Evolutionary conservation across 495 filamentous ascomycete genomes (phyloP).

Genomic region (Neurospora discreta): DNA sequence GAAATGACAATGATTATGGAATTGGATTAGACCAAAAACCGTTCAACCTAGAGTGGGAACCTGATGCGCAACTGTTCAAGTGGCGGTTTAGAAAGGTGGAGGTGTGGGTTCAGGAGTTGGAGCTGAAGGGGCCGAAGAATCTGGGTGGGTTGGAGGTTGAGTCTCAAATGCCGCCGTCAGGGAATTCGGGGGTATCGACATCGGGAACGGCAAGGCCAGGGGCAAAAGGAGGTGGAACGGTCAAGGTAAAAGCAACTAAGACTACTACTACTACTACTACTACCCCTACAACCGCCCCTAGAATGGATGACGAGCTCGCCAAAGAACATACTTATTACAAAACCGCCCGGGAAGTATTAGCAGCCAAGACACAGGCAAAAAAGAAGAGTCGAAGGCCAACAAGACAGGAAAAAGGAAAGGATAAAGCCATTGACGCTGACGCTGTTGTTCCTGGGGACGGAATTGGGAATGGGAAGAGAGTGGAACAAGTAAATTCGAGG

Average conservation of each 20-base stretch:
- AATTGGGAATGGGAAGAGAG: not conserved
- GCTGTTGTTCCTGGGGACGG: not conserved
- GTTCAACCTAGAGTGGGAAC: conserved; percentile 2
- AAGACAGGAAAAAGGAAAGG: not conserved
- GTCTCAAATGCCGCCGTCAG: not conserved
- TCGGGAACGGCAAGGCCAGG: too few species aligned
- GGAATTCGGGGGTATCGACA: too few species aligned
- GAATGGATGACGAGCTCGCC: not conserved
- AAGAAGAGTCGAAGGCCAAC: not conserved
- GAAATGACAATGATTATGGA: not conserved
- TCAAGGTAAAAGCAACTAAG: not conserved
- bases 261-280: not conserved
- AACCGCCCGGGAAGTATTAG: not conserved
- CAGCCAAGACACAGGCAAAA: not conserved
- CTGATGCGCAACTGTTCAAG: not conserved
- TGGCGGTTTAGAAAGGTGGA: conserved; percentile 12
- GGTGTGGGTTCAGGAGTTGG: conserved; percentile 4
- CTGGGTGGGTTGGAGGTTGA: conserved; percentile 13
- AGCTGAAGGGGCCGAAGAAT: conserved; percentile 11
- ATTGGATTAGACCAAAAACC: not conserved
- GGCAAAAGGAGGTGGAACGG: not conserved
- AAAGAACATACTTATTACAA: not conserved
- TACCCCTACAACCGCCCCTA: too few species aligned
- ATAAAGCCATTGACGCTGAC: not conserved
- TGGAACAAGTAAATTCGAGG: not conserved